These are phyloP conservation scores for Lotmaria passim DNA, from an alignment of 208 protist species.

Conservation along the genomic window DNA sequence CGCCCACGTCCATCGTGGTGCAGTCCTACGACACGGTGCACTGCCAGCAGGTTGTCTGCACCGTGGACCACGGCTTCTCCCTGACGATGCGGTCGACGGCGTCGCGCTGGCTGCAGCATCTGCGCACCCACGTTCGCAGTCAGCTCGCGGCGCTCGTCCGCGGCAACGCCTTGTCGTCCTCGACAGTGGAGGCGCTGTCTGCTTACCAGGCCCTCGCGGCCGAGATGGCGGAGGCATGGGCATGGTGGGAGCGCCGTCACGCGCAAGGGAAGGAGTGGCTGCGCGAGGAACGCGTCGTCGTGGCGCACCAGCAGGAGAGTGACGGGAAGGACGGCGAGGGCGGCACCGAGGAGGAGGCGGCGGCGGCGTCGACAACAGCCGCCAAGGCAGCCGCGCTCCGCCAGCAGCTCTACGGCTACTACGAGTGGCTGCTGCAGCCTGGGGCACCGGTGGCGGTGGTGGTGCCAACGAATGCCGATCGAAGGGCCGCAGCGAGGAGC, in stretches of 20 bases:
- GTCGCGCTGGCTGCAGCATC: slow-evolving; percentile 65
- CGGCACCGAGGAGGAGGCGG: not conserved
- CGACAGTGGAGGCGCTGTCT: not conserved
- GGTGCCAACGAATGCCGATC: slow-evolving; percentile 14
- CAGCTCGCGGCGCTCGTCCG: slow-evolving; percentile 42
- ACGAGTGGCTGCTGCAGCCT: slow-evolving; percentile 30
- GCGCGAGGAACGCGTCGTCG: slow-evolving; percentile 63
- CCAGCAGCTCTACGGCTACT: slow-evolving; percentile 48
- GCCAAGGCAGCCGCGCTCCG: slow-evolving; percentile 16
- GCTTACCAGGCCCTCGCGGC: slow-evolving; percentile 9
- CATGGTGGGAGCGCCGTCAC: slow-evolving; percentile 71
- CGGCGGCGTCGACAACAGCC: not conserved
- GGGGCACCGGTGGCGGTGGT: slow-evolving; percentile 13
- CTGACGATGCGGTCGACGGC: slow-evolving; percentile 74
- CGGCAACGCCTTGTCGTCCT: slow-evolving; percentile 1
- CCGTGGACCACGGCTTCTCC: slow-evolving; percentile 57
- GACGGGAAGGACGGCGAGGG: not conserved
- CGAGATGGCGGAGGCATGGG: slow-evolving; percentile 69
- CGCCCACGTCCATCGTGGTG: slow-evolving; percentile 50
- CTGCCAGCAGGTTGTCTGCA: slow-evolving; percentile 49
- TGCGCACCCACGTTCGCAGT: slow-evolving; percentile 52
- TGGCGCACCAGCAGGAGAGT: slow-evolving; percentile 7
- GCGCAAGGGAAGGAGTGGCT: slow-evolving; percentile 62
- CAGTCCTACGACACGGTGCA: slow-evolving; percentile 79
- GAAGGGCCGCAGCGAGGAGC: slow-evolving; percentile 18